A percentile compares a stretch with the other conserved stretches of the same genome.
Conservation (phyloP, 1,284 basidiomycete species). For the Phaffia rhodozyma region DNA sequence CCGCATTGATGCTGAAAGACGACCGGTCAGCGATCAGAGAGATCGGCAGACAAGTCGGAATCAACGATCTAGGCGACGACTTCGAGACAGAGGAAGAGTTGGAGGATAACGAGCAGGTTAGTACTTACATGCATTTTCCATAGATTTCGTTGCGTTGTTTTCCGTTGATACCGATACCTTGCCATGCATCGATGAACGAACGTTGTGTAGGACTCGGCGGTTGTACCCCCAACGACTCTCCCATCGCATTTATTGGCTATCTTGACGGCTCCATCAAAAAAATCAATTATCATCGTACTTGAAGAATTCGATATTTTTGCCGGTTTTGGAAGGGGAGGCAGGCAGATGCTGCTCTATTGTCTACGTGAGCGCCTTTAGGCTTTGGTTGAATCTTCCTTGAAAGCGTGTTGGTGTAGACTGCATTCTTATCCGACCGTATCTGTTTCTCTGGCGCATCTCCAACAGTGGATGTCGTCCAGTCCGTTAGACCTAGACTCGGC, state of each 20-base stretch:
- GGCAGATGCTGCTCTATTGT: conserved; percentile 79
- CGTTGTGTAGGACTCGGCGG: conserved; percentile 25
- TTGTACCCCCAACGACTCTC: conserved; percentile 39
- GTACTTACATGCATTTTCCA: conserved; percentile 31
- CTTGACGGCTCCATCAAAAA: conserved; percentile 62
- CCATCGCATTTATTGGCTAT: conserved; percentile 67
- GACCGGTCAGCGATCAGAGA: conserved; percentile 86
- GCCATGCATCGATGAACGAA: not conserved
- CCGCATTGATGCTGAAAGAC: conserved; percentile 70
- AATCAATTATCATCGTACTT: conserved; percentile 67
- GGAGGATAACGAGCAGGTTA: conserved; percentile 25
- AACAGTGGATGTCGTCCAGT: conserved; percentile 39
- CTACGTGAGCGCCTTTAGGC: conserved; percentile 68
- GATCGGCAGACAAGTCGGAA: conserved; percentile 61
- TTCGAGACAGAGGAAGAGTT: conserved; percentile 35
- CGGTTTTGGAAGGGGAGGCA: conserved; percentile 48
- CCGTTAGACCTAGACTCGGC: conserved; percentile 32
- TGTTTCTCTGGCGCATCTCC: conserved; percentile 2
- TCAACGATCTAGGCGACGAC: conserved; percentile 29
- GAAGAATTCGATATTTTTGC: conserved; percentile 88
- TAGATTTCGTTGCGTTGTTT: not conserved
- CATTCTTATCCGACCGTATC: not conserved
- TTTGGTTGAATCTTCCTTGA: conserved; percentile 24
- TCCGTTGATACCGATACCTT: conserved; percentile 3
- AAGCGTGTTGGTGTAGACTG: not conserved